phyloP scores from a whole-genome alignment of 1,284 basidiomycete genomes.

The Pseudozyma sp. region DNA sequence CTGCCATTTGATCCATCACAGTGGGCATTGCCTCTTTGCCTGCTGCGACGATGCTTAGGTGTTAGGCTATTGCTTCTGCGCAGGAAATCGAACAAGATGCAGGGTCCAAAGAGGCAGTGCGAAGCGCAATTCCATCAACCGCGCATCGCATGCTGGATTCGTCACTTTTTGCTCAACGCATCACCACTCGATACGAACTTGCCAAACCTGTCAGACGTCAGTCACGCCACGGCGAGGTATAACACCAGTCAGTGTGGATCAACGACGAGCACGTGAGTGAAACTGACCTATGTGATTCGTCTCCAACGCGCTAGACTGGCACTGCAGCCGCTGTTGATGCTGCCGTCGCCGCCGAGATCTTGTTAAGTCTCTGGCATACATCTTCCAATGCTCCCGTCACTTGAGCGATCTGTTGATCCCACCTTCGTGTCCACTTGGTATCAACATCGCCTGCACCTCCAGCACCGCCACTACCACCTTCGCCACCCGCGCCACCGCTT shows the following conservation, averaged over 20 bases:
- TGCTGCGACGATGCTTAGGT: too few species aligned
- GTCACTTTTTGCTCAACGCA: not conserved
- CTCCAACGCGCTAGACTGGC: not conserved
- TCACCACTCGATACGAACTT: not conserved
- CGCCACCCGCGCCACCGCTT: slow-evolving; percentile 11
- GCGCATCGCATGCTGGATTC: not conserved
- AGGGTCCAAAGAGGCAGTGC: slow-evolving; percentile 8
- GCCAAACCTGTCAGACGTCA: not conserved
- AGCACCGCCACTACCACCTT: slow-evolving; percentile 9
- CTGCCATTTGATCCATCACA: too few species aligned
- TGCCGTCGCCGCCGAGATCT: slow-evolving; percentile 12
- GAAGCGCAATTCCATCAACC: slow-evolving; percentile 10
- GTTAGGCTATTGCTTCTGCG: not conserved
- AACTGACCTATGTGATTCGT: not conserved
- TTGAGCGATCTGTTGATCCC: slow-evolving; percentile 53
- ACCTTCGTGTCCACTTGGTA: slow-evolving; percentile 44
- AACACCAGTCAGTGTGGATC: not conserved
- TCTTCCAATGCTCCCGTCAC: slow-evolving; percentile 50
- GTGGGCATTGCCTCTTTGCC: too few species aligned
- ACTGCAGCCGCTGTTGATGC: slow-evolving; percentile 6
- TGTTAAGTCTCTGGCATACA: slow-evolving; percentile 50
- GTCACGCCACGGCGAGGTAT: not conserved
- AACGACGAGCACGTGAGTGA: not conserved
- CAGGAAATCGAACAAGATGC: not conserved
- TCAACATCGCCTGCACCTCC: slow-evolving; percentile 29